Conservation (phyloP, 352 stramenopile species). For the Hyaloperonospora arabidopsidis region DNA sequence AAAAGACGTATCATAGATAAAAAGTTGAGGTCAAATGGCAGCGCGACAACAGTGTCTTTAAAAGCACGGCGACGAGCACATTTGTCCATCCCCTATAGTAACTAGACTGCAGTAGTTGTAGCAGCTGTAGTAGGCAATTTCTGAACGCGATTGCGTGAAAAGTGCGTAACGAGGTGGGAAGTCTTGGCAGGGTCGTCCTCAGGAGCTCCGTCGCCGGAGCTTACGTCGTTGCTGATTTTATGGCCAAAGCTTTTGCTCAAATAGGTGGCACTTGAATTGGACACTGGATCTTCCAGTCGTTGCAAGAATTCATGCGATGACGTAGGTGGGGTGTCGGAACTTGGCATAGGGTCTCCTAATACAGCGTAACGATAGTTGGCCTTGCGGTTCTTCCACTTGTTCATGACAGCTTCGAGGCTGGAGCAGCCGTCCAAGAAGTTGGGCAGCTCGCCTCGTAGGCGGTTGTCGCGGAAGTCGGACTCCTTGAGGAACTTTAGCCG, state of each 20-base stretch:
- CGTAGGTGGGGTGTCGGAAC: slow-evolving; percentile 23
- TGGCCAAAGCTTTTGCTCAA: slow-evolving; percentile 56
- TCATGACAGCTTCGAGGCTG: slow-evolving; percentile 70
- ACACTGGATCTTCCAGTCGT: slow-evolving; percentile 38
- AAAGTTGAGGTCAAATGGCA: too few relatives aligned
- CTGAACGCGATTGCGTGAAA: slow-evolving; percentile 30
- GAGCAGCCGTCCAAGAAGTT: slow-evolving; percentile 78
- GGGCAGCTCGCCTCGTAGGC: slow-evolving; percentile 58
- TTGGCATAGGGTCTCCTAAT: slow-evolving; percentile 57
- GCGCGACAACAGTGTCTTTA: too few relatives aligned
- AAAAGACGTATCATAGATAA: too few relatives aligned
- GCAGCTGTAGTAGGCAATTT: slow-evolving; percentile 9
- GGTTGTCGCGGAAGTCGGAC: slow-evolving; percentile 74
- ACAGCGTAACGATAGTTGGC: slow-evolving; percentile 67
- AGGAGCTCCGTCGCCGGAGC: slow-evolving; percentile 26
- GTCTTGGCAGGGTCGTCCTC: slow-evolving; percentile 50
- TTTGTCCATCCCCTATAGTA: slow-evolving; percentile 14
- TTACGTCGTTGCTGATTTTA: slow-evolving; percentile 22
- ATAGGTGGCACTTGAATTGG: slow-evolving; percentile 52
- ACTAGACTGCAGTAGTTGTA: slow-evolving; percentile 10
- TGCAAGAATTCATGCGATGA: slow-evolving; percentile 51
- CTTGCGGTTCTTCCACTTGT: slow-evolving; percentile 80
- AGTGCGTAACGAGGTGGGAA: slow-evolving; percentile 43
- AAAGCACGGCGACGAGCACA: too few relatives aligned
- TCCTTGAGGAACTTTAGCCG: slow-evolving; percentile 75